phyloP scores from a whole-genome alignment of 2,329 filamentous ascomycete genomes.

The Camillea tinctor region DNA sequence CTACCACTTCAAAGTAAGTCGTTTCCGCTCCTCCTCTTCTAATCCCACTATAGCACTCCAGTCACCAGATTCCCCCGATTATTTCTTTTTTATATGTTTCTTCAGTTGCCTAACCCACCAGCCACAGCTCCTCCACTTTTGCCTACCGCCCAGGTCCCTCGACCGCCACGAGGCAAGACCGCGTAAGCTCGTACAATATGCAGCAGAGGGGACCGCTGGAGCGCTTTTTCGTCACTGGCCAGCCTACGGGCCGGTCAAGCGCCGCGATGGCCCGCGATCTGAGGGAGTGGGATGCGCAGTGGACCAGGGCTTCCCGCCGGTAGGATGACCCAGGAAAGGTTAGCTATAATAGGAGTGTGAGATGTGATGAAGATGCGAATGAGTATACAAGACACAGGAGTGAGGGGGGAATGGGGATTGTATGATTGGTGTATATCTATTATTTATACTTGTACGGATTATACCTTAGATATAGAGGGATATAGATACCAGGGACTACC shows the following conservation, averaged over 20 bases:
- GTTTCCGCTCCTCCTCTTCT: too few relatives aligned
- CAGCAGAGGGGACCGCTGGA: conserved; percentile 6
- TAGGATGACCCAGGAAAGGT: conserved; percentile 1
- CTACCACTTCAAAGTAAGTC: not conserved
- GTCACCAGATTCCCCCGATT: too few relatives aligned
- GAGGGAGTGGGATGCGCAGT: conserved; percentile 18
- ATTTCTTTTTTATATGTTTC: too few relatives aligned
- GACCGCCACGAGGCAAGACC: conserved; percentile 3
- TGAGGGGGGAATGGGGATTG: too few relatives aligned
- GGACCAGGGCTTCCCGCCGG: conserved; percentile 3
- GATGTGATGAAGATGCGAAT: too few relatives aligned
- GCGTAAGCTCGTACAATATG: conserved; percentile 5
- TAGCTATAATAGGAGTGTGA: not conserved
- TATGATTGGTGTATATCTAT: too few relatives aligned
- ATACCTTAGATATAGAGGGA: too few relatives aligned
- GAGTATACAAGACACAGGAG: too few relatives aligned
- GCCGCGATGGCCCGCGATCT: conserved; percentile 13
- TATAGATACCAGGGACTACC: too few relatives aligned
- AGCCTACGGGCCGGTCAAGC: conserved; percentile 11
- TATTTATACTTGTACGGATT: too few relatives aligned
- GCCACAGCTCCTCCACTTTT: not conserved
- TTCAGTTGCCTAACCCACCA: too few relatives aligned
- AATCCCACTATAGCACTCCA: too few relatives aligned
- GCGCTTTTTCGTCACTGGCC: conserved; percentile 22
- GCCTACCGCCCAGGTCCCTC: not conserved